Conservation (phyloP, 495 filamentous ascomycete genomes). For the Lophium mytilinum region DNA sequence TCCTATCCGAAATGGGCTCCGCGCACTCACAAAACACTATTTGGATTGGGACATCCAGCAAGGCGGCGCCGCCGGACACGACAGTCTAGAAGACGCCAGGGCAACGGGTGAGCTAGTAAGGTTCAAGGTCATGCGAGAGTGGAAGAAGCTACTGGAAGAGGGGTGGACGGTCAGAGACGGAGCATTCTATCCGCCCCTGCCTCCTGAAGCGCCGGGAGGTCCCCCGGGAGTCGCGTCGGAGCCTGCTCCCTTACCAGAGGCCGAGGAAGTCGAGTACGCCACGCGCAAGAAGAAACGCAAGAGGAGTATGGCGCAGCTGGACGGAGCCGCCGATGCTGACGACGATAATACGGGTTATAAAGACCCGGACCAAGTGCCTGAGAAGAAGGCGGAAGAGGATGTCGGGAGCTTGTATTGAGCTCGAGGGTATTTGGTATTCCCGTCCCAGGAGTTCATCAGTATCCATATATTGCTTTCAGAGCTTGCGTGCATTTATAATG, state of each 20-base stretch:
- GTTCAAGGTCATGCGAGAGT: constrained; percentile 54
- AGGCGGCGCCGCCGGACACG: constrained; percentile 57
- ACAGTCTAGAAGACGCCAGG: constrained; percentile 79
- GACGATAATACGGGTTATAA: not conserved
- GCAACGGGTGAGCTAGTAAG: constrained; percentile 81
- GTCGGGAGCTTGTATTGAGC: too few relatives aligned
- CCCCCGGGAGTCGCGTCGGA: not conserved
- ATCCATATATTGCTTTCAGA: too few relatives aligned
- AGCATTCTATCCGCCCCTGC: constrained; percentile 41
- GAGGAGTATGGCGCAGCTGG: not conserved
- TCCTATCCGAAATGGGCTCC: constrained; percentile 68
- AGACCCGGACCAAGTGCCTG: too few relatives aligned
- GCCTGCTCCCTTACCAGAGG: not conserved
- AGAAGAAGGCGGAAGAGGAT: too few relatives aligned
- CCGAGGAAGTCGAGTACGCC: not conserved
- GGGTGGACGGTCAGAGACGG: constrained; percentile 58
- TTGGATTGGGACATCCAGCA: constrained; percentile 72
- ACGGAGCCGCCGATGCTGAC: not conserved
- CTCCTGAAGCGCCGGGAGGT: not conserved
- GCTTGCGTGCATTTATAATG: too few relatives aligned
- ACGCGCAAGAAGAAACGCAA: not conserved
- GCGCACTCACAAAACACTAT: constrained; percentile 52
- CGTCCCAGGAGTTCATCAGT: too few relatives aligned
- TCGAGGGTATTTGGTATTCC: too few relatives aligned
- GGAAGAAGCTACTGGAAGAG: constrained; percentile 50